A percentile compares a stretch with the other conserved stretches of the same genome.
Conservation (phyloP, 2,329 filamentous ascomycete genomes). For the Cryphonectria japonica region DNA sequence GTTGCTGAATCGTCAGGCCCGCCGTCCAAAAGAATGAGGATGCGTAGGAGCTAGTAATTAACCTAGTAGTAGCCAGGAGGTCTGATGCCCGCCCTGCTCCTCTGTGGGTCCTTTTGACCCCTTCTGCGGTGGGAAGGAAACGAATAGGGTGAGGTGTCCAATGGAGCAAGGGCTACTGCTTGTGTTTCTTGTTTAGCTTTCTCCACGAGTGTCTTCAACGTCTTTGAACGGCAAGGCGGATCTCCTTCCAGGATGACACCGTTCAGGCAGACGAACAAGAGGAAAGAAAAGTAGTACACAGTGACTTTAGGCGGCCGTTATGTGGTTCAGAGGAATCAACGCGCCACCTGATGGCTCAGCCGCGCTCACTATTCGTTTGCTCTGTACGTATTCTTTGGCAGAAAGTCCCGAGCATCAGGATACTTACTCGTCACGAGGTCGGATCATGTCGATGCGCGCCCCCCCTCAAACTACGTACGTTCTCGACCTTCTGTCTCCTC, state of each 20-base stretch:
- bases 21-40: not conserved
- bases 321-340: not conserved
- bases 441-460: not conserved
- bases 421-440: not conserved
- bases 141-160: not conserved
- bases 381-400: not conserved
- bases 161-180: not conserved
- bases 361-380: not conserved
- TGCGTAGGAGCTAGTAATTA: not conserved
- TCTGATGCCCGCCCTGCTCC: not conserved
- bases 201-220: not conserved
- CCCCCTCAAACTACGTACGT: not conserved
- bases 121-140: not conserved
- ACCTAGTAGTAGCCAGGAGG: not conserved
- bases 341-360: constrained; percentile 3
- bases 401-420: not conserved
- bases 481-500: constrained; percentile 1
- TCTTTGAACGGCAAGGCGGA: not conserved
- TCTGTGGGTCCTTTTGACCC: not conserved
- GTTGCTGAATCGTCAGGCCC: not conserved
- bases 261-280: not conserved
- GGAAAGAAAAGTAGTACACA: too few species aligned
- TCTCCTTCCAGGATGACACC: not conserved
- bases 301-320: not conserved
- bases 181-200: not conserved